These are phyloP conservation scores for Pichia sp. DNA, from an alignment of 1,139 yeast genomes.

Conservation along the genomic window DNA sequence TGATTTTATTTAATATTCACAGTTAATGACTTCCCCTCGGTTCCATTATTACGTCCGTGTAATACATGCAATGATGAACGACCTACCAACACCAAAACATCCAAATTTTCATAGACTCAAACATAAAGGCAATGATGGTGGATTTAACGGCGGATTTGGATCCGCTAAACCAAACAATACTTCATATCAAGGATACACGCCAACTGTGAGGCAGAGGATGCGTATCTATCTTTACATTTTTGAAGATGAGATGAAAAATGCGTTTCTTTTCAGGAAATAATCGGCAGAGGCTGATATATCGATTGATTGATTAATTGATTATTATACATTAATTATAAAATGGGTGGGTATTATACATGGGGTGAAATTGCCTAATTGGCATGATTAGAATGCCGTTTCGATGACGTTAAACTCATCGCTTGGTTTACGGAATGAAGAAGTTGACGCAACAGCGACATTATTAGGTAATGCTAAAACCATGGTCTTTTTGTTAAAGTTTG, in stretches of 20 bases:
- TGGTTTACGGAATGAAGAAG: conserved; percentile 50
- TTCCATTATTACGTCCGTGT: conserved; percentile 65
- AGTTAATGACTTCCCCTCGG: conserved; percentile 51
- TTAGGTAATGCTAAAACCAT: conserved; percentile 64
- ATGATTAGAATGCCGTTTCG: conserved; percentile 9
- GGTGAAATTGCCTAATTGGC: background rate
- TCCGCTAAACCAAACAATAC: no score
- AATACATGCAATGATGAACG: conserved; percentile 58
- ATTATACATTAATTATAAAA: background rate
- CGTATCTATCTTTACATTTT: conserved; percentile 60
- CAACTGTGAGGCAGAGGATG: conserved; percentile 45
- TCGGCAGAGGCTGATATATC: background rate
- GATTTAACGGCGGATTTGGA: no score
- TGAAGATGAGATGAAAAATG: conserved; percentile 51
- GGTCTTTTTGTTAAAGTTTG: conserved; percentile 61
- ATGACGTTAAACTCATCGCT: conserved; percentile 31
- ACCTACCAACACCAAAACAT: conserved; percentile 33
- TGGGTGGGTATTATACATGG: no score
- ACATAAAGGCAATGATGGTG: background rate
- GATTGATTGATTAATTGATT: background rate
- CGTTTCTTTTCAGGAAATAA: conserved; percentile 36
- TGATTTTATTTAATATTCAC: background rate
- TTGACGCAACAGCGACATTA: conserved; percentile 61
- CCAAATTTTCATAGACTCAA: background rate
- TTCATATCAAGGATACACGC: conserved; percentile 24